Base-by-base conservation (phyloP, 352 stramenopile species). In the Phytophthora nicotianae region DNA sequence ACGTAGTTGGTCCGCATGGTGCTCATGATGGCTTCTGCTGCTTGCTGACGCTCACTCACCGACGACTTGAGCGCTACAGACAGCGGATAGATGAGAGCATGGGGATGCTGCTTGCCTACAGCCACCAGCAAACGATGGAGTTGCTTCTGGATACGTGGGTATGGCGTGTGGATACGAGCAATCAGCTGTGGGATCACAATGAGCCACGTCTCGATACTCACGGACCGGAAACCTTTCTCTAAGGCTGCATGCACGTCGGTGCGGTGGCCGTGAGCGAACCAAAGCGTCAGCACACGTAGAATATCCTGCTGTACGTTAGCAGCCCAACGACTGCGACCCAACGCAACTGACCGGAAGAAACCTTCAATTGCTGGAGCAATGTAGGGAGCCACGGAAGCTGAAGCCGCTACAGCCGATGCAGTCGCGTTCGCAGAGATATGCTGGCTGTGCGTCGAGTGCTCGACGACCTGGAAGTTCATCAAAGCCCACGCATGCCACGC, bases 261-360 rank as follows among this genome's bases (percentile, higher is more conserved):
- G 14, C 93, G 81, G 38, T 98, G 88, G 9, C 97, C 97, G 73
- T 99, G 97, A 5, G 95, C 88, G 66, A 99, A 99, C 79, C 98
- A 98, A 24, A 99, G 96, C 45, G 96, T 99, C 5, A 99, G 74
- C 9, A 99, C 81, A 54, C 98, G 98, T 29, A 99, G 64, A 62
- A 99, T 97, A 71, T 99, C 97, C 68, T 99, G 97, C 60, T 98
- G 96, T 1, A 99, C 97, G 42, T 97, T 98, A 9, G 97, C 97
- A 70, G 88, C 97, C 90, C 94, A 98, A 40, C 93, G 88, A 53
- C 96, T 98, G 23, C 92, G 95, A 8, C 97, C 97, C 21, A 99
- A 77, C 50, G 88, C 91, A 32, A 99, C 98, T 2, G 95, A 97
- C 21, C 85, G 85, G 50, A 99, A 97, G 79, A 99, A 99, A 0